Percentiles rank a stretch among this genome's conserved stretches.
These are phyloP conservation scores for Aspergillus ruber DNA, from an alignment of 2,329 filamentous ascomycete species.

Conservation along the genomic window DNA sequence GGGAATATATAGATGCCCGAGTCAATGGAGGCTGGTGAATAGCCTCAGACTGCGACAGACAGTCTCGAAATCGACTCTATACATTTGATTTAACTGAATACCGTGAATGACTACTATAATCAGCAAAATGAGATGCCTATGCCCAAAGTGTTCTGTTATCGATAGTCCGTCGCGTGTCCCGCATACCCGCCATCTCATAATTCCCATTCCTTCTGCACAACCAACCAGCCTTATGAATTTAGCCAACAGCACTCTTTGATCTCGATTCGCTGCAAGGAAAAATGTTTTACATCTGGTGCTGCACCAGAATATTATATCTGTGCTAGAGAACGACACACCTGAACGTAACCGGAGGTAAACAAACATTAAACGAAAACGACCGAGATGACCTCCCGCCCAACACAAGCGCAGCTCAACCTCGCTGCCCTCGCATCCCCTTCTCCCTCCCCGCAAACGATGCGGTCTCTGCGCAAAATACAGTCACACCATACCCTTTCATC, in stretches of 20 bases:
- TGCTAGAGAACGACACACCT: background rate
- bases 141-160: background rate
- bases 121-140: no score
- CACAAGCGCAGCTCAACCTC: slow-evolving; percentile 18
- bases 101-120: no score
- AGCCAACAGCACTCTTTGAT: background rate
- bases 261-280: slow-evolving; percentile 8
- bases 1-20: no score
- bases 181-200: background rate
- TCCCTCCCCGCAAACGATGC: slow-evolving; percentile 56
- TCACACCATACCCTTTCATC: slow-evolving; percentile 63
- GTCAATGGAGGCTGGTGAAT: no score
- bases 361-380: background rate
- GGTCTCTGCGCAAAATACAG: slow-evolving; percentile 65
- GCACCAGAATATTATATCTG: slow-evolving; percentile 1
- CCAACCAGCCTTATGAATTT: background rate
- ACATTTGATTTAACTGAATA: no score
- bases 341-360: background rate
- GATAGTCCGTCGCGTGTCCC: background rate
- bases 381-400: slow-evolving; percentile 11
- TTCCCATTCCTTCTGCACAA: background rate
- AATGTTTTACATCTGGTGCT: slow-evolving; percentile 15
- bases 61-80: no score
- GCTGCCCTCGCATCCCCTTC: slow-evolving; percentile 23
- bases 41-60: background rate